Percentiles rank a stretch among this genome's conserved stretches.
Evolutionary conservation across 805 yeast genomes (phyloP).

Genomic region (Barnettozyma sp.): DNA sequence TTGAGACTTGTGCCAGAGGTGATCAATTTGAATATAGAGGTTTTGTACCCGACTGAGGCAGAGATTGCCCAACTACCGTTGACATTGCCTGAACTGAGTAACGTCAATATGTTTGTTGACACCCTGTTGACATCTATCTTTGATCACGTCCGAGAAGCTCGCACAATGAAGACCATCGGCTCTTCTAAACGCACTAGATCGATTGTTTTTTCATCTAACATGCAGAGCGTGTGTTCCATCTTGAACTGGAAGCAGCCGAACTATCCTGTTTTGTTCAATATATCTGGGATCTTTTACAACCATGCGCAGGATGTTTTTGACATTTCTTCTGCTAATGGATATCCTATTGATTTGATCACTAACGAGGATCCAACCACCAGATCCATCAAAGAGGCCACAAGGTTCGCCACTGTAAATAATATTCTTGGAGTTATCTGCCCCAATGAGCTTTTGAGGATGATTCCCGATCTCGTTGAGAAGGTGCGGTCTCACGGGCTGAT

Average conservation of each 20-base stretch:
- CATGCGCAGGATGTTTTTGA: constrained; percentile 26
- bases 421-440: constrained; percentile 80
- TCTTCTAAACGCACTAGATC: constrained; percentile 41
- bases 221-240: constrained; percentile 86
- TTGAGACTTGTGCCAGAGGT: constrained; percentile 48
- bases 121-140: constrained; percentile 63
- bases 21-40: constrained; percentile 66
- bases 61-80: constrained; percentile 37
- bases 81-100: constrained; percentile 35
- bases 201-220: constrained; percentile 76
- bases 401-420: constrained; percentile 75
- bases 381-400: constrained; percentile 75
- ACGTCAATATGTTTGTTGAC: constrained; percentile 73
- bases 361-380: constrained; percentile 43
- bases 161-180: constrained; percentile 27
- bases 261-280: constrained; percentile 84
- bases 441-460: constrained; percentile 57
- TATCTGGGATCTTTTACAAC: constrained; percentile 54
- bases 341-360: constrained; percentile 21
- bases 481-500: constrained; percentile 78
- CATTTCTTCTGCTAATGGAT: constrained; percentile 38
- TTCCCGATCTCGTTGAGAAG: constrained; percentile 68
- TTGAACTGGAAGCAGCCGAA: constrained; percentile 98
- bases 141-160: constrained; percentile 54
- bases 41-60: constrained; percentile 62